phyloP scores from a whole-genome alignment of 306 rosid genomes.

The Hylodesmum podocarpum region DNA sequence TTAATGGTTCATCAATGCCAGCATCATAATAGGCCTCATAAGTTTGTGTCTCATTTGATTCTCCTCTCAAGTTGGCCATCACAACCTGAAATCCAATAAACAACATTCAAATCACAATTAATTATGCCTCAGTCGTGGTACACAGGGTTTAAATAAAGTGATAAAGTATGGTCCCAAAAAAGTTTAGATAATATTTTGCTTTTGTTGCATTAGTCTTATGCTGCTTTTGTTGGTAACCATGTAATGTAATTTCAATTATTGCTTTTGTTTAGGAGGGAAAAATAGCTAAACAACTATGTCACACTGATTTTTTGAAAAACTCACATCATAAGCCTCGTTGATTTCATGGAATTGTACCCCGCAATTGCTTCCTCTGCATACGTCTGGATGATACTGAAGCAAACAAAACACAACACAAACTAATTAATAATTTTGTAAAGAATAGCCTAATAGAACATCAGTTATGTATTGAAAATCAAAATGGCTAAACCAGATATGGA shows the following conservation, averaged over 20 bases:
- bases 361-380: slow-evolving; percentile 75
- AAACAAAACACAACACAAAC: neutral
- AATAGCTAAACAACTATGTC: no score
- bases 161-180: neutral
- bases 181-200: neutral
- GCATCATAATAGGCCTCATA: slow-evolving; percentile 36
- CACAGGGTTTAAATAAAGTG: neutral
- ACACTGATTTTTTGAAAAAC: no score
- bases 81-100: slow-evolving; percentile 45
- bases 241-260: neutral
- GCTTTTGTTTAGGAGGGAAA: no score
- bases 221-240: neutral
- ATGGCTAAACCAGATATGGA: neutral
- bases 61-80: slow-evolving; percentile 69
- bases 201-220: neutral
- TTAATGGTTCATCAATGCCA: slow-evolving; percentile 49
- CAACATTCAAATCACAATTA: neutral
- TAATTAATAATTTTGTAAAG: neutral
- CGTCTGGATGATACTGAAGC: slow-evolving; percentile 92
- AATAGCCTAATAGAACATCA: neutral
- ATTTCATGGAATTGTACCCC: slow-evolving; percentile 79
- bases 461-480: neutral
- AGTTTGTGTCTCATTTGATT: slow-evolving; percentile 22
- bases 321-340: slow-evolving; percentile 91
- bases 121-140: neutral